Conservation (phyloP, 2,329 filamentous ascomycete genomes). For the Sporothrix brunneoviolacea region DNA sequence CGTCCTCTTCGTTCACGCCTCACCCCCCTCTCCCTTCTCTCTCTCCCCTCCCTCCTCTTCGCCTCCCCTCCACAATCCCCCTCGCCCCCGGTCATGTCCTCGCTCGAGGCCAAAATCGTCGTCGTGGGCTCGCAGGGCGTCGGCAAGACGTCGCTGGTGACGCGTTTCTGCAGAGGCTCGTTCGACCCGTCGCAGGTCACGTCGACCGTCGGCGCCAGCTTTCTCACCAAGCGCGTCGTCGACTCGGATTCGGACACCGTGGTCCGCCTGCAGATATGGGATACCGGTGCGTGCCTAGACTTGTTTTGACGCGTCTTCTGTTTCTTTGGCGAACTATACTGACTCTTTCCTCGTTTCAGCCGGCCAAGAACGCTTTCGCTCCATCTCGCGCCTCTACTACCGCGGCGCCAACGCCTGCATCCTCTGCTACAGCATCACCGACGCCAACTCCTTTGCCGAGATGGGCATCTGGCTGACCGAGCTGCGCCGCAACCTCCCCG, state of each 20-base stretch:
- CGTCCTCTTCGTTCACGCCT: neutral
- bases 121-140: slow-evolving; percentile 74
- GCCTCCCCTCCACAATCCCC: neutral
- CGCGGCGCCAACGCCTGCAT: slow-evolving; percentile 90
- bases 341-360: slow-evolving; percentile 36
- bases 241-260: slow-evolving; percentile 80
- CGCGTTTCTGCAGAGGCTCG: slow-evolving; percentile 66
- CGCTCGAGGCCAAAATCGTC: slow-evolving; percentile 74
- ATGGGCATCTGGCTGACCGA: slow-evolving; percentile 90
- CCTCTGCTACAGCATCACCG: slow-evolving; percentile 90
- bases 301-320: neutral
- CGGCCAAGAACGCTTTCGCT: slow-evolving; percentile 90
- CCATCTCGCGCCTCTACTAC: slow-evolving; percentile 93
- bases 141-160: slow-evolving; percentile 72
- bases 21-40: neutral
- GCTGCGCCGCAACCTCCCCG: slow-evolving; percentile 68
- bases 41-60: neutral
- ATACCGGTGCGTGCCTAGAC: slow-evolving; percentile 54
- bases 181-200: slow-evolving; percentile 59
- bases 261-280: slow-evolving; percentile 93
- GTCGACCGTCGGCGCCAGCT: slow-evolving; percentile 73
- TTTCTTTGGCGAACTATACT: neutral
- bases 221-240: slow-evolving; percentile 71
- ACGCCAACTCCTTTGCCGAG: slow-evolving; percentile 76
- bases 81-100: slow-evolving; percentile 36